Evolutionary conservation across 306 rosid species (phyloP), one percentile per base, ranked within the genome.

Genomic region (Dicorynia guianensis): DNA sequence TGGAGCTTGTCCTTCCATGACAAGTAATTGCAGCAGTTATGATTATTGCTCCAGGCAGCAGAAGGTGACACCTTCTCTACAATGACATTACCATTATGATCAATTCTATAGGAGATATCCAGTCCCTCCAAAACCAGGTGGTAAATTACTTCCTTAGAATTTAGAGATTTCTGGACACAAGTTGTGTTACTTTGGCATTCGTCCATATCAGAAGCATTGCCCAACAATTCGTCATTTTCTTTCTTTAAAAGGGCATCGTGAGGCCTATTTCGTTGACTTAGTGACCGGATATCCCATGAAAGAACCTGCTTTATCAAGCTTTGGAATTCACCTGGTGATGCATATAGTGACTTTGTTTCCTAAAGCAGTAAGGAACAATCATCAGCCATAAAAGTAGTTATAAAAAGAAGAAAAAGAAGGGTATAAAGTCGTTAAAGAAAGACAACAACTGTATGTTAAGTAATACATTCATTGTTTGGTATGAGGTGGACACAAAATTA

Each of bases 251-350:
- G 59, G 66, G 78, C 79, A 52, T 76, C 80, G 18, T 79, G 96
- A 80, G 93, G 96, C 33, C 83, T 85, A 52, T 71, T 95, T 40
- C 93, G 84, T 79, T 95, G 99, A 76, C 93, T 80, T 79, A 86
- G 19, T 34, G 98, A 90, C 42, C 97, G 90, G 49, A 95, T 90
- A 85, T 95, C 99, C 97, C 97, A 92, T 8, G 99, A 89, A 77
- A 95, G 97, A 74, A 95, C 97, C 82, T 95, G 93, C 81, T 63
- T 82, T 78, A 95, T 78, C 77, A 92, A 78, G 80, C 76, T 76
- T 82, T 82, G 92, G 80, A 95, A 87, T 84, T 92, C 92, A 8
- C 78, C 83, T 5, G 91, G 69, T 3, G 99, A 89, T 50, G 89
- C 90, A 72, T 92, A 92, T 71, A 87, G 89, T 48, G 99, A 89